Percentiles rank a stretch among this genome's conserved stretches.
Evolutionary conservation across 2,329 filamentous ascomycete genomes (phyloP).

Genomic region (Nemania serpens): DNA sequence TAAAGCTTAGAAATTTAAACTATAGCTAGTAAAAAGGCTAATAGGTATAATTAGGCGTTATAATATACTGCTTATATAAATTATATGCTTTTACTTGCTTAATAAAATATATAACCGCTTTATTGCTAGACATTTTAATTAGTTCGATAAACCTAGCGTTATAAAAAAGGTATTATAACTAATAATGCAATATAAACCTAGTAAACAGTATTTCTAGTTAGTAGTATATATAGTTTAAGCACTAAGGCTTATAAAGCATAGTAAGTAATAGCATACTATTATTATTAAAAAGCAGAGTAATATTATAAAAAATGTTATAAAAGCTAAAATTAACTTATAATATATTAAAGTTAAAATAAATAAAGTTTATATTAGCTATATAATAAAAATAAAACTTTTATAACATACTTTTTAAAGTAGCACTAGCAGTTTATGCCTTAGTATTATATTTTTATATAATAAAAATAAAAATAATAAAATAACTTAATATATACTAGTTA

Average conservation of each 20-base stretch:
- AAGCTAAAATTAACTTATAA: not conserved
- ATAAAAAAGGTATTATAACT: not conserved
- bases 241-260: not conserved
- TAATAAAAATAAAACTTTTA: not conserved
- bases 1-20: not conserved
- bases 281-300: not conserved
- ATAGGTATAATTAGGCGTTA: not conserved
- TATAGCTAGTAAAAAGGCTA: not conserved
- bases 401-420: not conserved
- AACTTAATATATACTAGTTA: not conserved
- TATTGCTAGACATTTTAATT: not conserved
- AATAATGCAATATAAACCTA: not conserved
- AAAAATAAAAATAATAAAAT: not conserved
- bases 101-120: not conserved
- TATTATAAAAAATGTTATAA: not conserved
- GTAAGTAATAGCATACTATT: not conserved
- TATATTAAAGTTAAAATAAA: not conserved
- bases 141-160: not conserved
- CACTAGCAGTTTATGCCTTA: not conserved
- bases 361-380: not conserved
- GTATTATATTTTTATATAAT: conserved; percentile 7
- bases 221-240: not conserved
- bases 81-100: not conserved
- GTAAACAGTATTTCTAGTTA: not conserved
- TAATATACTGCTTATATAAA: not conserved